Evolutionary conservation across 2,329 filamentous ascomycete genomes (phyloP).

Genomic region (Colletotrichum sp.): DNA sequence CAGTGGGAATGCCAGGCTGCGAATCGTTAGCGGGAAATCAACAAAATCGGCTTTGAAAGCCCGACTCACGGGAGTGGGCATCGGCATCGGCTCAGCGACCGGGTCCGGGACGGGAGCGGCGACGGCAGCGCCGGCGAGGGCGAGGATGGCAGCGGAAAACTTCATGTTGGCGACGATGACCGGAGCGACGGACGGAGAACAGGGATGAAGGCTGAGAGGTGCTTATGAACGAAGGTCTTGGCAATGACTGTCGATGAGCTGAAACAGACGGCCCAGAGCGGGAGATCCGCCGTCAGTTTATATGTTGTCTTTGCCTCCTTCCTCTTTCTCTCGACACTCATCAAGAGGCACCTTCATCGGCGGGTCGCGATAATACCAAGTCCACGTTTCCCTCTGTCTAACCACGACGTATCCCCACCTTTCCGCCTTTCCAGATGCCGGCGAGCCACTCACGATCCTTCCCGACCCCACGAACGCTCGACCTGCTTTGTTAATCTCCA

Average conservation of each 20-base stretch:
- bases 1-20: slow-evolving; percentile 67
- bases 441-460: slow-evolving; percentile 8
- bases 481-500: slow-evolving; percentile 12
- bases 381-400: not conserved
- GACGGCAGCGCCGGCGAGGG: slow-evolving; percentile 24
- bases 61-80: slow-evolving; percentile 30
- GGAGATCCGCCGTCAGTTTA: slow-evolving; percentile 17
- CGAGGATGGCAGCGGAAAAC: slow-evolving; percentile 17
- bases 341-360: not conserved
- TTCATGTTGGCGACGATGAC: slow-evolving; percentile 17
- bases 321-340: not conserved
- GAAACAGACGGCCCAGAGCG: not conserved
- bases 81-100: slow-evolving; percentile 17
- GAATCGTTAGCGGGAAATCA: not conserved
- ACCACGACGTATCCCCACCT: not conserved
- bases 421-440: not conserved
- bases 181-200: not conserved
- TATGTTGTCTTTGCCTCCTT: slow-evolving; percentile 4
- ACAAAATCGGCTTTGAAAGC: not conserved
- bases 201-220: not conserved
- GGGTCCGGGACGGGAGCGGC: slow-evolving; percentile 25
- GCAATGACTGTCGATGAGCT: not conserved
- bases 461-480: slow-evolving; percentile 13
- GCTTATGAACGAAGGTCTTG: slow-evolving; percentile 5
- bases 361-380: slow-evolving; percentile 2